Conservation (phyloP, 805 yeast species). For the Saccharomycopsis lassenensis region DNA sequence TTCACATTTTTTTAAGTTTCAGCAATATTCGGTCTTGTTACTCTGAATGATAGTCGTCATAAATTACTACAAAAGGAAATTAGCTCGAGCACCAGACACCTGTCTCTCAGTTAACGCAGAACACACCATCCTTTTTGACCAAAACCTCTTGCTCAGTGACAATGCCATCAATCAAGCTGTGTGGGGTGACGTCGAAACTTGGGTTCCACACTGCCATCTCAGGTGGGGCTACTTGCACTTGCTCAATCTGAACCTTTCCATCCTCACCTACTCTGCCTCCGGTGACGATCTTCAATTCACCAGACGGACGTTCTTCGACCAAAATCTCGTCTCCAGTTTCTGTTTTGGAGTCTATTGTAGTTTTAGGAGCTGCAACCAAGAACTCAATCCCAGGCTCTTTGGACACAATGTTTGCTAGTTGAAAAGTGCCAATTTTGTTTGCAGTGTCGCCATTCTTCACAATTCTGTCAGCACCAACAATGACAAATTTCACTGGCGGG, state of each 20-base stretch:
- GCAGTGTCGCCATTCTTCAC: constrained; percentile 94
- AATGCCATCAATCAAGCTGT: constrained; percentile 71
- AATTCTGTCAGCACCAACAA: constrained; percentile 93
- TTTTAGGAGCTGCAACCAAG: constrained; percentile 90
- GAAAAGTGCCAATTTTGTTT: constrained; percentile 92
- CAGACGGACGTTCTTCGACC: constrained; percentile 79
- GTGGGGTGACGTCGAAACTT: constrained; percentile 89
- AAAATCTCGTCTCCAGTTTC: constrained; percentile 61
- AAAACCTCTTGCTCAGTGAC: constrained; percentile 70
- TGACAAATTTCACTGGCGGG: constrained; percentile 75
- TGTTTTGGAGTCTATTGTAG: constrained; percentile 71
- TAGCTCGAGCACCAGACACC: no score
- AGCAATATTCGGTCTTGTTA: no score
- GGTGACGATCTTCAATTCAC: constrained; percentile 64
- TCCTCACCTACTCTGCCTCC: constrained; percentile 37
- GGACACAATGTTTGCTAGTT: constrained; percentile 65
- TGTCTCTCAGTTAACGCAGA: no score
- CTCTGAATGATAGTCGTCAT: no score
- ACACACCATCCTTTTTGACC: constrained; percentile 29
- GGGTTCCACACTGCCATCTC: constrained; percentile 91
- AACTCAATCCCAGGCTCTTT: constrained; percentile 60
- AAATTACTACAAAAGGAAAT: no score
- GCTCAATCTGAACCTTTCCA: constrained; percentile 25
- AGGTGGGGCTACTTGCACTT: constrained; percentile 76
- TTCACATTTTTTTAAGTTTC: no score